Percentiles rank a stretch among this genome's conserved stretches.
Conservation (phyloP, 306 rosid genomes). For the Glycine soja region DNA sequence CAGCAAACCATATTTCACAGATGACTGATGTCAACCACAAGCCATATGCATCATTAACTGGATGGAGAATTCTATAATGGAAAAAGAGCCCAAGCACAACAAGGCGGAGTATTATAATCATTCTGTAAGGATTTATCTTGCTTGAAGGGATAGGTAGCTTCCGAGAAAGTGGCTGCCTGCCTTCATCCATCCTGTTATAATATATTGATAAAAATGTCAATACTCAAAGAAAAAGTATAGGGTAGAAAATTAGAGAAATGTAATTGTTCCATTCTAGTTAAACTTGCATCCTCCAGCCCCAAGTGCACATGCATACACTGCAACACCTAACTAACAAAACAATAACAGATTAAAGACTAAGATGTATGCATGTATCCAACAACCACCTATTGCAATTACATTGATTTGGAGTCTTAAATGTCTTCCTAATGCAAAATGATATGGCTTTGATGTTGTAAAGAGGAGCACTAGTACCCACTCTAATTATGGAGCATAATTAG, state of each 20-base stretch:
- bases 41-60: conserved; percentile 92
- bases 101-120: conserved; percentile 82
- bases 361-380: not conserved
- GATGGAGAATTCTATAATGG: conserved; percentile 94
- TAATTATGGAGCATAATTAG: conserved; percentile 15
- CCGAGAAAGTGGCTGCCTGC: conserved; percentile 94
- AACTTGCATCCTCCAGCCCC: not conserved
- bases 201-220: conserved; percentile 32
- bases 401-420: not conserved
- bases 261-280: not conserved
- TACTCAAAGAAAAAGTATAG: not conserved
- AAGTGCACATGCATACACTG: not conserved
- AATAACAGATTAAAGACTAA: not conserved
- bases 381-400: not conserved
- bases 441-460: conserved; percentile 1
- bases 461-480: not conserved
- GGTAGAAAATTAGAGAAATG: conserved; percentile 25
- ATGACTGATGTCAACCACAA: conserved; percentile 98
- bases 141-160: conserved; percentile 85
- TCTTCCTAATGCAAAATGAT: not conserved
- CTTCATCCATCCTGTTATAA: conserved; percentile 95
- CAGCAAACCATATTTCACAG: conserved; percentile 98
- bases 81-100: conserved; percentile 82
- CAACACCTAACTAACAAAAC: not conserved
- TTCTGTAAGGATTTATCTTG: conserved; percentile 97